A percentile compares a stretch with the other conserved stretches of the same genome.
Conservation (phyloP, 2,329 filamentous ascomycete species). For the Chaetomiaceae sp. region DNA sequence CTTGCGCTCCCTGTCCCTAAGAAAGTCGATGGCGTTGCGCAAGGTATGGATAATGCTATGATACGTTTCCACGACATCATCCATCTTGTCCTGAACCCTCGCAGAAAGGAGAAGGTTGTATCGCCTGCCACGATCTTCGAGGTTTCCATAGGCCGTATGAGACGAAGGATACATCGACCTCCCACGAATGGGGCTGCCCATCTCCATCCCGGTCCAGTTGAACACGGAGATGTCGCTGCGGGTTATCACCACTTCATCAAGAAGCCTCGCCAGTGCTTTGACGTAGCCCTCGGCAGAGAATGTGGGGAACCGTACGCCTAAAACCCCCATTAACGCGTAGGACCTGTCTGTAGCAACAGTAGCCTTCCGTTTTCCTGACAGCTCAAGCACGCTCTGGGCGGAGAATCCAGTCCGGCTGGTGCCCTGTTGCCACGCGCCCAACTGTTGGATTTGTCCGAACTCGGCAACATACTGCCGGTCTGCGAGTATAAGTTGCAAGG, state of each 20-base stretch:
- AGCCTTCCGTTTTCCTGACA: conserved; percentile 26
- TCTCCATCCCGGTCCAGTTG: conserved; percentile 33
- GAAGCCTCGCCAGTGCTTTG: conserved; percentile 31
- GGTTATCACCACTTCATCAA: conserved; percentile 31
- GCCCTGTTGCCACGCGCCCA: conserved; percentile 25
- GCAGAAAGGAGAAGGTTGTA: conserved; percentile 26
- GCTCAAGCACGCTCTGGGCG: conserved; percentile 28
- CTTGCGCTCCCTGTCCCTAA: conserved; percentile 27
- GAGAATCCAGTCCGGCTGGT: conserved; percentile 25
- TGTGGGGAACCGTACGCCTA: conserved; percentile 31
- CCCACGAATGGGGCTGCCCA: conserved; percentile 32
- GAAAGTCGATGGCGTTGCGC: conserved; percentile 25
- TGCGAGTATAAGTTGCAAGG: conserved; percentile 19
- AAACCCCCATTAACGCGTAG: conserved; percentile 34
- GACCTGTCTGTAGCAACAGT: conserved; percentile 30
- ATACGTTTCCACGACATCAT: conserved; percentile 28
- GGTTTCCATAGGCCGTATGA: conserved; percentile 27
- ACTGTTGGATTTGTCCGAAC: conserved; percentile 27
- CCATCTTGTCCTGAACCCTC: conserved; percentile 25
- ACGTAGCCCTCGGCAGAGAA: conserved; percentile 32
- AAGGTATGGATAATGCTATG: conserved; percentile 27
- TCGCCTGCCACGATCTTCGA: conserved; percentile 20
- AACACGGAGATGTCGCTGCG: conserved; percentile 34
- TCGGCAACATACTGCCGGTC: conserved; percentile 27
- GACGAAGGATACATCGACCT: conserved; percentile 32